Conservation (phyloP, 768 basidiomycete species). For the Mycena galopus region DNA sequence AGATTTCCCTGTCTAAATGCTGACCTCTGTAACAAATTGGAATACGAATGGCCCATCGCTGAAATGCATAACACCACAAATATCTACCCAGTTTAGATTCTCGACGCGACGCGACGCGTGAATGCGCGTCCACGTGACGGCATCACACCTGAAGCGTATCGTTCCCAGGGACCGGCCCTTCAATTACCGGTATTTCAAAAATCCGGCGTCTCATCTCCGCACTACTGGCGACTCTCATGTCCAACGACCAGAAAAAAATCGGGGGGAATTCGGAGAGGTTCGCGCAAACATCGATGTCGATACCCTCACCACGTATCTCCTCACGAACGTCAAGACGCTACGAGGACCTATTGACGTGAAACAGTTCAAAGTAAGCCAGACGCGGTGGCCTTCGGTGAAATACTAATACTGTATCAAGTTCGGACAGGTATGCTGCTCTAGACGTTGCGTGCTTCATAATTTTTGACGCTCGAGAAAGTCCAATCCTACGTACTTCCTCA, state of each 20-base stretch:
- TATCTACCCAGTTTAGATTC: no score
- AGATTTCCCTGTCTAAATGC: no score
- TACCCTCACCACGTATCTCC: constrained; percentile 76
- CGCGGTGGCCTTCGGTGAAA: background rate
- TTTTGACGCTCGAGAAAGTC: constrained; percentile 62
- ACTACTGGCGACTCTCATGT: constrained; percentile 35
- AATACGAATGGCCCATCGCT: no score
- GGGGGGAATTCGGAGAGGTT: constrained; percentile 85
- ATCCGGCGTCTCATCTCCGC: background rate
- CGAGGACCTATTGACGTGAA: constrained; percentile 80
- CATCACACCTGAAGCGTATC: no score
- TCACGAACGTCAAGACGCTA: constrained; percentile 65
- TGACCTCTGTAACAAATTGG: no score
- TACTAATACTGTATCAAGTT: constrained; percentile 61
- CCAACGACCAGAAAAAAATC: constrained; percentile 60
- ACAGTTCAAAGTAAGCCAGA: constrained; percentile 70
- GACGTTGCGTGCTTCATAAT: constrained; percentile 12
- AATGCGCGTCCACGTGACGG: background rate
- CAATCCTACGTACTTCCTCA: constrained; percentile 96
- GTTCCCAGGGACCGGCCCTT: background rate
- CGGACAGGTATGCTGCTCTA: constrained; percentile 75
- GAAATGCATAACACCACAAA: no score
- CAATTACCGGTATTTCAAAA: background rate
- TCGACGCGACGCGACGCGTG: background rate
- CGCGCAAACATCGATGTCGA: constrained; percentile 77